These are phyloP conservation scores for Diaporthe sp. DNA, from an alignment of 2,329 filamentous ascomycete species.

Conservation along the genomic window DNA sequence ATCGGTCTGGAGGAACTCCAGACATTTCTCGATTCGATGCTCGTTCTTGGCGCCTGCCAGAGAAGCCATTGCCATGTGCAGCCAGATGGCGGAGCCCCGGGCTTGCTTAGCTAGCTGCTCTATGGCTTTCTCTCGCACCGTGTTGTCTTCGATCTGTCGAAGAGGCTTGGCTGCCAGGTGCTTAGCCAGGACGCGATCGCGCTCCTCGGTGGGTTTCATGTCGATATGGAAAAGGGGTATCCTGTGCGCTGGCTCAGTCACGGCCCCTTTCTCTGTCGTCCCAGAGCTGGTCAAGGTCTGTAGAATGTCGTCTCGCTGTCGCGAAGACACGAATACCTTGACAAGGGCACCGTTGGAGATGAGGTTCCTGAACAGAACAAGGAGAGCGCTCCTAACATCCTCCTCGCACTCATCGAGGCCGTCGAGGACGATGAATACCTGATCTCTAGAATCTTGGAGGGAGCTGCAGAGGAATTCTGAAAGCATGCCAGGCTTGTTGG, in stretches of 20 bases:
- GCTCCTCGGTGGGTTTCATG: neutral
- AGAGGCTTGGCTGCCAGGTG: neutral
- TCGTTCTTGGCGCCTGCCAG: slow-evolving; percentile 3
- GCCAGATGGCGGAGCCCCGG: slow-evolving; percentile 1
- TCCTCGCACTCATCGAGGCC: slow-evolving; percentile 12
- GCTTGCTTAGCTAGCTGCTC: neutral
- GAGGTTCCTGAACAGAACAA: neutral
- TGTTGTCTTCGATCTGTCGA: neutral
- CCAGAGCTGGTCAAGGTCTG: neutral
- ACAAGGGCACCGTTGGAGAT: neutral
- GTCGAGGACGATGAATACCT: neutral
- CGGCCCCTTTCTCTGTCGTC: neutral
- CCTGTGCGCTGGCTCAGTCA: neutral
- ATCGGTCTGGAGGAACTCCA: neutral
- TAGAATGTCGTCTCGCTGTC: neutral
- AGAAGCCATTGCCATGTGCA: neutral
- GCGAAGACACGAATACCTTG: neutral
- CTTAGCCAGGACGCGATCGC: neutral
- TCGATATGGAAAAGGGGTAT: neutral
- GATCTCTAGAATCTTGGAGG: neutral
- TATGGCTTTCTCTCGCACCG: neutral
- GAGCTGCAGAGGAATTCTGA: neutral
- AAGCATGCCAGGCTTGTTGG: neutral
- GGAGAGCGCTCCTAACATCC: neutral
- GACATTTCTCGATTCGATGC: neutral